phyloP scores from a whole-genome alignment of 805 yeast species.

The Barnettozyma salicaria region DNA sequence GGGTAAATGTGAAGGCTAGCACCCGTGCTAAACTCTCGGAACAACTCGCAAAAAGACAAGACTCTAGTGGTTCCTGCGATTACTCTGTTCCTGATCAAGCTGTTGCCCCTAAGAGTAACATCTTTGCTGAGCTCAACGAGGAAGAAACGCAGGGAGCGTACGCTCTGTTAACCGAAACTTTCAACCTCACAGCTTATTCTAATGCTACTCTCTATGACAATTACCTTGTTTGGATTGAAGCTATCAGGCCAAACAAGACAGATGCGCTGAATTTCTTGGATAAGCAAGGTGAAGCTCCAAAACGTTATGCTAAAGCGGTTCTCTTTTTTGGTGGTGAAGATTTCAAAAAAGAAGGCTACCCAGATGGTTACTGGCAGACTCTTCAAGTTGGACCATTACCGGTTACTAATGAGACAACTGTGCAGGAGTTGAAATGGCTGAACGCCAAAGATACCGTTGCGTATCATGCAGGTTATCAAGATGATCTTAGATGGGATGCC shows the following conservation, averaged over 20 bases:
- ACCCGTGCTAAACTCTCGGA: conserved; percentile 3
- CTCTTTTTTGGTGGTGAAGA: conserved; percentile 25
- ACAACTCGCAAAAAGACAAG: conserved; percentile 1
- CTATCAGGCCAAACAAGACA: conserved; percentile 25
- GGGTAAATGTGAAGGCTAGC: conserved; percentile 1
- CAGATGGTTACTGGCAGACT: conserved; percentile 24
- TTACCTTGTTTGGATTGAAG: conserved; percentile 23
- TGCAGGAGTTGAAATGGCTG: conserved; percentile 15
- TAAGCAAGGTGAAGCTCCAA: conserved; percentile 18
- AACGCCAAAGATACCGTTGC: conserved; percentile 19
- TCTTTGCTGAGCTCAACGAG: conserved; percentile 22
- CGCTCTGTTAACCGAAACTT: conserved; percentile 12
- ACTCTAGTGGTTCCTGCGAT: conserved; percentile 3
- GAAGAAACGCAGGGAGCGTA: conserved; percentile 18
- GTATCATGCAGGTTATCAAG: conserved; percentile 20
- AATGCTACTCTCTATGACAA: conserved; percentile 22
- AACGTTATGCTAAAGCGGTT: conserved; percentile 20
- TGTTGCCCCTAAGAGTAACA: conserved; percentile 17
- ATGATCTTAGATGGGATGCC: conserved; percentile 13
- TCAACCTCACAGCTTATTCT: conserved; percentile 18
- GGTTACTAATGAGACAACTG: conserved; percentile 10
- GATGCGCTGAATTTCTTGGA: conserved; percentile 24
- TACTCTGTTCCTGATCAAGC: conserved; percentile 15
- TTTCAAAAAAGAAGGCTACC: conserved; percentile 17
- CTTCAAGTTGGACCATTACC: conserved; percentile 24